A percentile compares a stretch with the other conserved stretches of the same genome.
Evolutionary conservation across 2,329 filamentous ascomycete species (phyloP).

Genomic region (Stromatinia cepivora): DNA sequence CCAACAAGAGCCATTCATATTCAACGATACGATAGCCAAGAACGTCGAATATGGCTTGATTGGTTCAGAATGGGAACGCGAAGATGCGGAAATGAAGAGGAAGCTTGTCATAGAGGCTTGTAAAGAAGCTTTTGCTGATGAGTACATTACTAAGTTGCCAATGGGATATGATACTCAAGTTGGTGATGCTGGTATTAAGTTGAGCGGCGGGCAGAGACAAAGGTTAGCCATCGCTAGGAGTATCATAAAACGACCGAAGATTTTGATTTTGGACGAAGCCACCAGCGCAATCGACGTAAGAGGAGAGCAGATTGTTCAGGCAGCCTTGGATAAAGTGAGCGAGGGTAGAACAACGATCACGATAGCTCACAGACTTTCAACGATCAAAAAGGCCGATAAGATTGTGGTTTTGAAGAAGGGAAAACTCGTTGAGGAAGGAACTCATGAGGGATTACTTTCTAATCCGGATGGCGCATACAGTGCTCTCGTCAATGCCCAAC

Average conservation of each 20-base stretch:
- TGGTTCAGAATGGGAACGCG: constrained; percentile 54
- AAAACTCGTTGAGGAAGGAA: constrained; percentile 70
- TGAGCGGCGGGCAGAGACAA: constrained; percentile 79
- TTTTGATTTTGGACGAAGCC: constrained; percentile 74
- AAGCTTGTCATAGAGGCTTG: constrained; percentile 64
- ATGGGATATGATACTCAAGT: constrained; percentile 70
- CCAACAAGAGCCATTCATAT: constrained; percentile 67
- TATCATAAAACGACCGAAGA: constrained; percentile 68
- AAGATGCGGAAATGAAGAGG: constrained; percentile 55
- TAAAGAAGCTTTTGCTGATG: constrained; percentile 66
- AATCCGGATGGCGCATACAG: constrained; percentile 62
- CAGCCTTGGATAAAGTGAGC: constrained; percentile 55
- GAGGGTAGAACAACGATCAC: constrained; percentile 76
- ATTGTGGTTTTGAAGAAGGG: constrained; percentile 77
- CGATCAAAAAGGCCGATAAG: constrained; percentile 73
- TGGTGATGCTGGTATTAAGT: constrained; percentile 73
- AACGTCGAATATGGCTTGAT: constrained; percentile 63
- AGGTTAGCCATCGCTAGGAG: constrained; percentile 70
- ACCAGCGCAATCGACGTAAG: constrained; percentile 51
- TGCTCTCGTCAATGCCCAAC: constrained; percentile 63
- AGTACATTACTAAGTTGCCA: constrained; percentile 66
- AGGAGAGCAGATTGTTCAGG: constrained; percentile 52
- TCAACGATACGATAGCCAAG: constrained; percentile 63
- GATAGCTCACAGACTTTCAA: constrained; percentile 89
- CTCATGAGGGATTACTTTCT: constrained; percentile 68